Conservation (phyloP, 148 eudicot species). For the Nepenthes mirabilis region DNA sequence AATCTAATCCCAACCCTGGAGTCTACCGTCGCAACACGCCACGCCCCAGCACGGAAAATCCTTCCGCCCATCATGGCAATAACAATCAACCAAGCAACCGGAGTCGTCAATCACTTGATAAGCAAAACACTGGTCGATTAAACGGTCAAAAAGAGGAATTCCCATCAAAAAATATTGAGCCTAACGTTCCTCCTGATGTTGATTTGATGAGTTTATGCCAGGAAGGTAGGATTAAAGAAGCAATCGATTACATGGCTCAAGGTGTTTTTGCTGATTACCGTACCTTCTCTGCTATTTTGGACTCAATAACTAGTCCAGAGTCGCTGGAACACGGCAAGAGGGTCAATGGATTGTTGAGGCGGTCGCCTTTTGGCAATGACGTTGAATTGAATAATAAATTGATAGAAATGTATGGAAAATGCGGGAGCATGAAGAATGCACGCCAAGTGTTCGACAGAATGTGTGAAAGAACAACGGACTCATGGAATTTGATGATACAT, state of each 20-base stretch:
- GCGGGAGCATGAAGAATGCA: constrained; percentile 26
- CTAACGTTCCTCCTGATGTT: background rate
- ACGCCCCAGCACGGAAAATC: constrained; percentile 2
- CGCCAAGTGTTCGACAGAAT: constrained; percentile 27
- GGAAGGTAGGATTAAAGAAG: constrained; percentile 26
- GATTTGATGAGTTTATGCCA: constrained; percentile 21
- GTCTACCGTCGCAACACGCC: background rate
- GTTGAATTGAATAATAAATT: constrained; percentile 20
- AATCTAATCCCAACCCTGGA: constrained; percentile 5
- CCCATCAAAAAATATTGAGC: background rate
- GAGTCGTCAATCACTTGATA: background rate
- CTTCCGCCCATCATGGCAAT: background rate
- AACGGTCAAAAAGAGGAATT: background rate
- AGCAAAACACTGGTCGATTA: background rate
- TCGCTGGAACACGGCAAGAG: constrained; percentile 19
- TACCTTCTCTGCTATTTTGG: constrained; percentile 13
- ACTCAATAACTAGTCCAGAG: constrained; percentile 10
- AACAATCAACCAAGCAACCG: constrained; percentile 6
- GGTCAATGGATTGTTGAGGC: constrained; percentile 17
- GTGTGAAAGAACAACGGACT: constrained; percentile 17
- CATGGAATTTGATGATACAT: constrained; percentile 31
- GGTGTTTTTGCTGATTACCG: constrained; percentile 16
- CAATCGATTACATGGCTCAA: constrained; percentile 14
- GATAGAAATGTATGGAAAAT: constrained; percentile 19
- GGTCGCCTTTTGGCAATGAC: constrained; percentile 14